These are phyloP conservation scores for Hyphodiscus sp. DNA, from an alignment of 2,329 filamentous ascomycete species.

Conservation along the genomic window DNA sequence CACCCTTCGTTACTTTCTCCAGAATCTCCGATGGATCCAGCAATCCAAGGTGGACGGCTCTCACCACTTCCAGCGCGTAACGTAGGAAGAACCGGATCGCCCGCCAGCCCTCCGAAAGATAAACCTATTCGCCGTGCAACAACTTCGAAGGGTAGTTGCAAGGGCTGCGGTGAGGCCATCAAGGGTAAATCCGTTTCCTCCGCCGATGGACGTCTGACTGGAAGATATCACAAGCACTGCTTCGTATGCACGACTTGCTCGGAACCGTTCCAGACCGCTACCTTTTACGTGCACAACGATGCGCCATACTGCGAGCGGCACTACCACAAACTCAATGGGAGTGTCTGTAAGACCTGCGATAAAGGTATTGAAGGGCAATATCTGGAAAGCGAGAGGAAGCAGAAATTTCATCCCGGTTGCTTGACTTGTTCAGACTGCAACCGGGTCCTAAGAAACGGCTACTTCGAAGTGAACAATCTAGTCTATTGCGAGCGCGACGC, in stretches of 20 bases:
- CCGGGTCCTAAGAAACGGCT: slow-evolving; percentile 69
- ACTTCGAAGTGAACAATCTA: slow-evolving; percentile 78
- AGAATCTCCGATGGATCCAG: slow-evolving; percentile 42
- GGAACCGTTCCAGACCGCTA: slow-evolving; percentile 74
- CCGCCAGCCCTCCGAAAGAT: slow-evolving; percentile 2
- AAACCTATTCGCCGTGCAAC: slow-evolving; percentile 13
- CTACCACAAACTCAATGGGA: slow-evolving; percentile 88
- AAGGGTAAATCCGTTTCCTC: slow-evolving; percentile 90
- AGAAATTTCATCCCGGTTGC: slow-evolving; percentile 83
- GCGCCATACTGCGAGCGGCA: slow-evolving; percentile 85
- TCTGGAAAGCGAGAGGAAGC: slow-evolving; percentile 68
- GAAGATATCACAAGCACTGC: slow-evolving; percentile 90
- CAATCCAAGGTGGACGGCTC: slow-evolving; percentile 35
- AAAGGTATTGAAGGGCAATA: slow-evolving; percentile 91
- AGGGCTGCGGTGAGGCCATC: slow-evolving; percentile 72
- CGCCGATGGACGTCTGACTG: slow-evolving; percentile 83
- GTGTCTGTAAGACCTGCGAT: slow-evolving; percentile 73
- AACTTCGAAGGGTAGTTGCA: slow-evolving; percentile 58
- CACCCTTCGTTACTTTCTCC: slow-evolving; percentile 23
- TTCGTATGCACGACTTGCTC: slow-evolving; percentile 86
- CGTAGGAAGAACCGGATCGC: slow-evolving; percentile 7
- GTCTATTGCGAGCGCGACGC: slow-evolving; percentile 88
- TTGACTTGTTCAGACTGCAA: slow-evolving; percentile 79
- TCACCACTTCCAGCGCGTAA: slow-evolving; percentile 26
- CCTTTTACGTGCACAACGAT: slow-evolving; percentile 88